Percentiles rank a stretch among this genome's conserved stretches.
Evolutionary conservation across 2,329 filamentous ascomycete species (phyloP).

Genomic region (Ceratocystis huliohia): DNA sequence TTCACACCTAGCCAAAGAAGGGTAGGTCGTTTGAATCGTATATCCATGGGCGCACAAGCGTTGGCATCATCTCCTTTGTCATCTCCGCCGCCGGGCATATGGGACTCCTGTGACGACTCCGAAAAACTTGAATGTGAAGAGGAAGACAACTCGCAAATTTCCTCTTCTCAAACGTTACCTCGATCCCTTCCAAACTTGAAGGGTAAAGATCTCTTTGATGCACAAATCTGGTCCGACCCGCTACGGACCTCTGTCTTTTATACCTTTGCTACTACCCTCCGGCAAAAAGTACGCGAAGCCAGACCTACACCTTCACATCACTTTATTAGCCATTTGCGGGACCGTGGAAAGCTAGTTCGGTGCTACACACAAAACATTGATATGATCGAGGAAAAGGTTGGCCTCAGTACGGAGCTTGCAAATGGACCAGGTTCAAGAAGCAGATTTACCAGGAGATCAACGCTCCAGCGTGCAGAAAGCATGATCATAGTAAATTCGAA

Average conservation of each 20-base stretch:
- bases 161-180: conserved; percentile 2
- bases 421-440: conserved; percentile 50
- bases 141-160: conserved; percentile 27
- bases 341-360: conserved; percentile 54
- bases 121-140: conserved; percentile 28
- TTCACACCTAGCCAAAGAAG: conserved; percentile 11
- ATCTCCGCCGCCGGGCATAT: conserved; percentile 41
- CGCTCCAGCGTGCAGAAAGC: conserved; percentile 18
- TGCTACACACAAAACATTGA: conserved; percentile 70
- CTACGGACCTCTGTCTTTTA: conserved; percentile 59
- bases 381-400: conserved; percentile 57
- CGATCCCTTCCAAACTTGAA: conserved; percentile 46
- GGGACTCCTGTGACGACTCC: conserved; percentile 37
- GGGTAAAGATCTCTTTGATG: conserved; percentile 59
- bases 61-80: conserved; percentile 43
- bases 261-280: conserved; percentile 55
- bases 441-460: conserved; percentile 41
- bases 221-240: conserved; percentile 56
- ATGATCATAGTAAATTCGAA: conserved; percentile 15
- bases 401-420: conserved; percentile 48
- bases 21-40: conserved; percentile 13
- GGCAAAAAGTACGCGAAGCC: conserved; percentile 51
- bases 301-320: conserved; percentile 52
- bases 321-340: conserved; percentile 54
- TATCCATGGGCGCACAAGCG: conserved; percentile 14